Base-by-base conservation (phyloP, 2,329 filamentous ascomycete species). In the Celoporthe dispersa region DNA sequence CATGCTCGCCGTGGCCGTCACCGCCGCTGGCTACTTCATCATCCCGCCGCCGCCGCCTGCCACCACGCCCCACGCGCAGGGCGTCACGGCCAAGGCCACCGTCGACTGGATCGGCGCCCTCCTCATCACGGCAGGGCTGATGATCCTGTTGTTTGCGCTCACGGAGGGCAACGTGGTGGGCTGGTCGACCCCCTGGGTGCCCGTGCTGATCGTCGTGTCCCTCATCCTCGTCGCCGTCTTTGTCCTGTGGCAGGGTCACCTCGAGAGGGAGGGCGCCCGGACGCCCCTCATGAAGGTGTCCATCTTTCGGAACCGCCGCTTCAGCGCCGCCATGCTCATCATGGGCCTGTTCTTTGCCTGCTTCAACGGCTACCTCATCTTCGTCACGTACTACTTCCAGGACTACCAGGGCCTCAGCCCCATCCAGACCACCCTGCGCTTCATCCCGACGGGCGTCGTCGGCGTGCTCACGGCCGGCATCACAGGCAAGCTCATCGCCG, bases 331-430 rank as follows among this genome's bases (percentile, higher is more conserved):
- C 22, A 88, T 92, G 82, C 76, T 85, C 41, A 88, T 91, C 74
- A 91, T 92, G 86, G 83, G 83, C 0, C 78, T 92, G 1, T 92
- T 92, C 80, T 92, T 90, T 75, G 85, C 86, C 25, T 82, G 84
- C 1, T 93, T 92, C 80, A 92, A 91, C 79, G 90, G 90, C 77
- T 91, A 86, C 73, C 80, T 92, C 53, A 83, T 92, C 71, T 91
- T 86, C 74, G 86, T 89, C 1, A 93, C 91, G 5, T 92, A 90
- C 78, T 91, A 88, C 79, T 92, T 88, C 78, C 91, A 93, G 78
- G 85, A 90, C 73, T 92, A 87, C 76, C 89, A 90, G 74, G 86
- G 84, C 0, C 82, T 89, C 1, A 84, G 83, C 0, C 82, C 89
- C 0, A 81, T 92, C n/a, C 86, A 91, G 73, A 92, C 90, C 0